Percentiles rank a stretch among this genome's conserved stretches.
phyloP scores from a whole-genome alignment of 495 filamentous ascomycete genomes.

The Staphylotrichum tortipilum region DNA sequence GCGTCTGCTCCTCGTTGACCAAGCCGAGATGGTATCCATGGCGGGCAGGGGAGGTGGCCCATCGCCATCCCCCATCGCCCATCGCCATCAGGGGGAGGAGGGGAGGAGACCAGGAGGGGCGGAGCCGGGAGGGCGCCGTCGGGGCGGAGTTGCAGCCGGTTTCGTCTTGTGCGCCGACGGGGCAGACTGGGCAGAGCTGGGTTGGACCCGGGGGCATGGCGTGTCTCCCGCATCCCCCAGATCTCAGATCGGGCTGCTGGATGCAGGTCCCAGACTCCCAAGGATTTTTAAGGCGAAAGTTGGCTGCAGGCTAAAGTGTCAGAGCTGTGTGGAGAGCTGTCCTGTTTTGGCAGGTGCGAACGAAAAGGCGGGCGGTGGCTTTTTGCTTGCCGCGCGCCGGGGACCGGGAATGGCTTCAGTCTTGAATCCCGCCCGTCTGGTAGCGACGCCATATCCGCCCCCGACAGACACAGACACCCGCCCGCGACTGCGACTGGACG shows the following conservation, averaged over 20 bases:
- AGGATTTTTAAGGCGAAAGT: neutral
- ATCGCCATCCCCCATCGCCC: too few relatives aligned
- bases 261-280: constrained; percentile 11
- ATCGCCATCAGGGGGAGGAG: too few relatives aligned
- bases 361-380: constrained; percentile 3
- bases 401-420: constrained; percentile 5
- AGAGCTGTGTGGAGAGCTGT: constrained; percentile 13
- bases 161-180: neutral
- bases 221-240: neutral
- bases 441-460: constrained; percentile 6
- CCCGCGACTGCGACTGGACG: too few relatives aligned
- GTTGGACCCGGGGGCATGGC: neutral
- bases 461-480: too few relatives aligned
- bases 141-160: neutral
- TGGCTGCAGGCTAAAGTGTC: constrained; percentile 11
- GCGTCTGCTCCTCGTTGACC: too few relatives aligned
- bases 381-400: constrained; percentile 1
- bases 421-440: constrained; percentile 7
- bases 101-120: too few relatives aligned
- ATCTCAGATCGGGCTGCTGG: constrained; percentile 2
- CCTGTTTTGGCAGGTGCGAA: constrained; percentile 15
- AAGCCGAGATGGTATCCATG: too few relatives aligned
- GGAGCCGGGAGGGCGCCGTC: too few relatives aligned
- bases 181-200: too few relatives aligned
- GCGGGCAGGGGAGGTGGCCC: too few relatives aligned